These are phyloP conservation scores for Solanum pinnatisectum DNA, from an alignment of 257 asterid species.

Conservation along the genomic window DNA sequence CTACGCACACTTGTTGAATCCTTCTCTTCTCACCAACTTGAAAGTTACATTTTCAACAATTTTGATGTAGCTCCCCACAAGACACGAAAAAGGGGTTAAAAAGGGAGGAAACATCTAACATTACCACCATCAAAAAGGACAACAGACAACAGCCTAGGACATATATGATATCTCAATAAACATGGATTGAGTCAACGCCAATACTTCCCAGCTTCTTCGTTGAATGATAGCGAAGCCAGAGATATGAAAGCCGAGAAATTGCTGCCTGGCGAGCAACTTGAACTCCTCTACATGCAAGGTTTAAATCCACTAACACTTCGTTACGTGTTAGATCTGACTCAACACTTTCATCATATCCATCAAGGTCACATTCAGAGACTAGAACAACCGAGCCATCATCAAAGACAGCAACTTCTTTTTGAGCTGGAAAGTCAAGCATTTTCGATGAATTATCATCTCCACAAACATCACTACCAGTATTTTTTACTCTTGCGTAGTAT, in stretches of 20 bases:
- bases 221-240: conserved; percentile 53
- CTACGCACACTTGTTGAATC: conserved; percentile 14
- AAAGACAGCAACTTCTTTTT: conserved; percentile 26
- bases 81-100: background rate
- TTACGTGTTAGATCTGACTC: conserved; percentile 13
- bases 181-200: conserved; percentile 60
- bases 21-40: background rate
- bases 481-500: conserved; percentile 36
- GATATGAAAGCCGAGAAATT: conserved; percentile 52
- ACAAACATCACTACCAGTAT: conserved; percentile 6
- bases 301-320: conserved; percentile 24
- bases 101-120: background rate
- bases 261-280: conserved; percentile 76
- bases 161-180: conserved; percentile 26
- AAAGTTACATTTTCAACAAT: background rate
- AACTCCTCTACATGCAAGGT: conserved; percentile 47
- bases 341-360: conserved; percentile 56
- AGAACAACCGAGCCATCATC: conserved; percentile 68
- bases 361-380: conserved; percentile 73
- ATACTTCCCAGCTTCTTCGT: conserved; percentile 33
- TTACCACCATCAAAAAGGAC: background rate
- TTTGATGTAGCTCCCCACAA: background rate
- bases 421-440: conserved; percentile 9
- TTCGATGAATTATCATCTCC: background rate
- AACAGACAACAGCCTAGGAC: background rate